Conservation (phyloP, 805 yeast genomes). For the Wickerhamiella siamensis region DNA sequence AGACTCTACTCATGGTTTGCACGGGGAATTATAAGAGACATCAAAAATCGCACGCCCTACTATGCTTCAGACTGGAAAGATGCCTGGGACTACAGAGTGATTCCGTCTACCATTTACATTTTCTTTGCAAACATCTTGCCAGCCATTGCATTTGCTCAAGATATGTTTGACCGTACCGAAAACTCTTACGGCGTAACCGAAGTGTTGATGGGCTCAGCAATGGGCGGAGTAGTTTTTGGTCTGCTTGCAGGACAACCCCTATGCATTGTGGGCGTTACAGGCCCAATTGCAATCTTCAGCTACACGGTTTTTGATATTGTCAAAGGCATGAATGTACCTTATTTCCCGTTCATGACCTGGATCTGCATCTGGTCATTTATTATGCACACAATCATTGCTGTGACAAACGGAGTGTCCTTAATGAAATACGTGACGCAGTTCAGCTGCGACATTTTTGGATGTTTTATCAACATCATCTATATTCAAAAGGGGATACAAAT, state of each 20-base stretch:
- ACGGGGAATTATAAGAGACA: constrained; percentile 39
- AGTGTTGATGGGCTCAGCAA: constrained; percentile 64
- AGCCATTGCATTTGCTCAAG: constrained; percentile 92
- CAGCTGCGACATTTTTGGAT: constrained; percentile 87
- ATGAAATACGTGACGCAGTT: constrained; percentile 61
- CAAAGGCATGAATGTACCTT: constrained; percentile 35
- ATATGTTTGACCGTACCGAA: constrained; percentile 84
- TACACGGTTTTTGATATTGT: constrained; percentile 74
- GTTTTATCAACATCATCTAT: constrained; percentile 77
- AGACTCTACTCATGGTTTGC: constrained; percentile 2
- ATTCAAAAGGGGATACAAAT: constrained; percentile 85
- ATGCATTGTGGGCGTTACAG: constrained; percentile 93
- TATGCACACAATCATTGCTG: constrained; percentile 60
- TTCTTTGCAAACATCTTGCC: constrained; percentile 85
- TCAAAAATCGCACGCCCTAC: constrained; percentile 42
- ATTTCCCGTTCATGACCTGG: constrained; percentile 94
- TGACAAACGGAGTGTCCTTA: constrained; percentile 50
- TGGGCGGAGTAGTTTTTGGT: constrained; percentile 86
- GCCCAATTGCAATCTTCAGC: constrained; percentile 85
- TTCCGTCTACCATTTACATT: constrained; percentile 70
- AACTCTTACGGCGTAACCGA: constrained; percentile 87
- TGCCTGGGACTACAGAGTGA: constrained; percentile 70
- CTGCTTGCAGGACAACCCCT: constrained; percentile 78
- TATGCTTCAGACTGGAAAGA: constrained; percentile 71
- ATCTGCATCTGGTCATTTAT: constrained; percentile 81